Conservation (phyloP, 2,329 filamentous ascomycete species). For the Cytospora schulzeri region DNA sequence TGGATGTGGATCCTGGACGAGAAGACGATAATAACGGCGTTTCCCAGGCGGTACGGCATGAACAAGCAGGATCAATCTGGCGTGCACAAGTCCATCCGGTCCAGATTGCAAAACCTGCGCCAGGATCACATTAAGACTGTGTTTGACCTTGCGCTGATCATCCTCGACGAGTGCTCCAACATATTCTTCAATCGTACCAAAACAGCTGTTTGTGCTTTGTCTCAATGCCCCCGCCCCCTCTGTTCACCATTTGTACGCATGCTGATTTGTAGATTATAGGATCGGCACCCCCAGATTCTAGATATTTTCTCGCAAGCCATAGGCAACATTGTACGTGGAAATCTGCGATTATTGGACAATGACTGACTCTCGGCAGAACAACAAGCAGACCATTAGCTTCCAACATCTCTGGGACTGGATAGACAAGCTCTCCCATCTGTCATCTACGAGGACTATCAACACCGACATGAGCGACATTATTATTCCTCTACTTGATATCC, state of each 20-base stretch:
- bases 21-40: conserved; percentile 26
- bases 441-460: background rate
- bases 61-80: conserved; percentile 28
- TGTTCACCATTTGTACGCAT: rapidly evolving
- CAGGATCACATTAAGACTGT: conserved; percentile 28
- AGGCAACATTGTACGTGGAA: conserved; percentile 41
- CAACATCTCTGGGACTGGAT: conserved; percentile 42
- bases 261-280: background rate
- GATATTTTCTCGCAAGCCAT: conserved; percentile 43
- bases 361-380: background rate
- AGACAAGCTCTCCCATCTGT: conserved; percentile 11
- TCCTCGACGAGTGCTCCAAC: conserved; percentile 29
- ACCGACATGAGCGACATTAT: background rate
- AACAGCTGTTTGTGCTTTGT: background rate
- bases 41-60: conserved; percentile 14
- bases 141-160: conserved; percentile 31
- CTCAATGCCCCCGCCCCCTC: too few species aligned
- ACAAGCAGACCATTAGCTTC: conserved; percentile 39
- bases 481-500: conserved; percentile 42
- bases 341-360: background rate
- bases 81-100: conserved; percentile 30
- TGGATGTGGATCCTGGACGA: conserved; percentile 28
- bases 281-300: conserved; percentile 6
- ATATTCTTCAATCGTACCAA: conserved; percentile 30
- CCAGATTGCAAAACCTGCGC: conserved; percentile 17